These are phyloP conservation scores for Butyriboletus loyo DNA, from an alignment of 768 basidiomycete genomes.

Conservation along the genomic window DNA sequence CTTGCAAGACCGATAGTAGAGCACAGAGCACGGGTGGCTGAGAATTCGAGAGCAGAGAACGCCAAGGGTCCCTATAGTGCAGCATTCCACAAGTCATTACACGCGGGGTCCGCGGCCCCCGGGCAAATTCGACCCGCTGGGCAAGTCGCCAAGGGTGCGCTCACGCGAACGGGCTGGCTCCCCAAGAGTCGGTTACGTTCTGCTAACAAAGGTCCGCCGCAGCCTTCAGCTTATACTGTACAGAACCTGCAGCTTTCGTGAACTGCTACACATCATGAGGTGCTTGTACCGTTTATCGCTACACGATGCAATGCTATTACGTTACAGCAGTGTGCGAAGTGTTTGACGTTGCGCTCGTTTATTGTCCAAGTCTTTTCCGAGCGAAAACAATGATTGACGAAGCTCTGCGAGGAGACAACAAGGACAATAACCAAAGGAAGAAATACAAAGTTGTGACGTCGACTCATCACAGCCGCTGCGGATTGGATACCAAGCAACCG, in stretches of 20 bases:
- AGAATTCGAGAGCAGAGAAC: conserved; percentile 31
- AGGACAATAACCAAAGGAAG: conserved; percentile 14
- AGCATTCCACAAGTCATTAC: conserved; percentile 26
- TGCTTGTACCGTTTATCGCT: not conserved
- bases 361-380: conserved; percentile 10
- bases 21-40: conserved; percentile 40
- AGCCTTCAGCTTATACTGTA: conserved; percentile 18
- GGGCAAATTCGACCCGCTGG: conserved; percentile 58
- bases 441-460: conserved; percentile 10
- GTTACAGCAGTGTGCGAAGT: not conserved
- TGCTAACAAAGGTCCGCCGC: conserved; percentile 2
- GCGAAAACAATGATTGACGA: conserved; percentile 5
- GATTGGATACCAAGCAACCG: conserved; percentile 18
- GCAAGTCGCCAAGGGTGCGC: conserved; percentile 51
- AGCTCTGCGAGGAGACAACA: not conserved
- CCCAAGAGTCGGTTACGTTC: conserved; percentile 20
- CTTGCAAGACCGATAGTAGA: conserved; percentile 60
- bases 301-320: conserved; percentile 3
- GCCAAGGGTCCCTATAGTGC: conserved; percentile 20
- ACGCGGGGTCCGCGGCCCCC: conserved; percentile 55
- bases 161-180: conserved; percentile 35
- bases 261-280: conserved; percentile 7
- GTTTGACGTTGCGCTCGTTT: not conserved
- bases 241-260: conserved; percentile 20
- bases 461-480: conserved; percentile 10